phyloP scores from a whole-genome alignment of 805 yeast species.

The Spathaspora arborariae region DNA sequence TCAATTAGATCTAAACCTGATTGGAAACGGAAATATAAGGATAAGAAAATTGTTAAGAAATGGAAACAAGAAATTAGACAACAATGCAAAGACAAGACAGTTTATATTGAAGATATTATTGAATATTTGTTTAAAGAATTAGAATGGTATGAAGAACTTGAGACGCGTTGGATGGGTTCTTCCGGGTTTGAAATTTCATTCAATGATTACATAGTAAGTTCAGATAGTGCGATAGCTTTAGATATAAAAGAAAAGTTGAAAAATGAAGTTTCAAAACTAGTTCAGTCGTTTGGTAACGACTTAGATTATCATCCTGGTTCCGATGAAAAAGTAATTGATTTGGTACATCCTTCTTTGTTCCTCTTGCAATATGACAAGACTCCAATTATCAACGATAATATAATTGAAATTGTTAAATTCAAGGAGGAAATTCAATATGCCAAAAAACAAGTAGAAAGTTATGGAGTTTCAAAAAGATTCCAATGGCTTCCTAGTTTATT shows the following conservation, averaged over 20 bases:
- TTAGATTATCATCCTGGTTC: slow-evolving; percentile 37
- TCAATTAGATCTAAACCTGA: slow-evolving; percentile 15
- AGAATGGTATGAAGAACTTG: slow-evolving; percentile 21
- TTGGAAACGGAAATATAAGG: slow-evolving; percentile 17
- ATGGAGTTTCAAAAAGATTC: slow-evolving; percentile 20
- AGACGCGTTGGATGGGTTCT: slow-evolving; percentile 2
- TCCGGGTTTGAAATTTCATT: slow-evolving; percentile 12
- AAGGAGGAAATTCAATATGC: slow-evolving; percentile 9
- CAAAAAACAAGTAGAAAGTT: slow-evolving; percentile 10
- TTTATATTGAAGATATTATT: slow-evolving; percentile 15
- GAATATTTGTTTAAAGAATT: slow-evolving; percentile 27
- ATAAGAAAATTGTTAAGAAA: slow-evolving; percentile 12
- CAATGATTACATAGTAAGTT: slow-evolving; percentile 18
- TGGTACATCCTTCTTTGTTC: slow-evolving; percentile 40
- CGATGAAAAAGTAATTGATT: slow-evolving; percentile 31
- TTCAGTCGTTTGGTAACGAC: slow-evolving; percentile 11
- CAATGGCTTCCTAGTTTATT: too few relatives aligned
- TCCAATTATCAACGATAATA: slow-evolving; percentile 11
- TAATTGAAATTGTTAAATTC: slow-evolving; percentile 10
- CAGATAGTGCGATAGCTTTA: slow-evolving; percentile 16
- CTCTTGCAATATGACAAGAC: slow-evolving; percentile 30
- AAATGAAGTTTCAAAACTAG: slow-evolving; percentile 11
- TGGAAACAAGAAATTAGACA: slow-evolving; percentile 17
- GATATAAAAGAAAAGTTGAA: slow-evolving; percentile 10
- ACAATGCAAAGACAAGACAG: slow-evolving; percentile 11